These are phyloP conservation scores for Pseudocohnilembus persalinus DNA, from an alignment of 169 alveolate species.

Conservation along the genomic window DNA sequence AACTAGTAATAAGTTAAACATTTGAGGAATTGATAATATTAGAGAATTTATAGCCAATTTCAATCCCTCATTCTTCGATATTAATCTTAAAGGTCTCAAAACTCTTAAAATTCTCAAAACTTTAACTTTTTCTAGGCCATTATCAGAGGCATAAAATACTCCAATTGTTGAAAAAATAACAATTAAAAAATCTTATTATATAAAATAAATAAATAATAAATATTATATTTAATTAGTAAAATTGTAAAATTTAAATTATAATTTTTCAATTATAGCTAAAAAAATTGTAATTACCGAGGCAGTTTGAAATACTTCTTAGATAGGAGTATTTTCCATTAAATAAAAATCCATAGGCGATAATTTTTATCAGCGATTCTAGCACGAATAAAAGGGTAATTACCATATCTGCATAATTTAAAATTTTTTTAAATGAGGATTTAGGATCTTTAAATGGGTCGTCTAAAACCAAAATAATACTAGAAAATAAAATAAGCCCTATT, in stretches of 20 bases:
- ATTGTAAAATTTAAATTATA: constrained; percentile 46
- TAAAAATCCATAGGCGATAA: constrained; percentile 16
- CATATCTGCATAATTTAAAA: background rate
- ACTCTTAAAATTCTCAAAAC: constrained; percentile 72
- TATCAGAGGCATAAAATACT: background rate
- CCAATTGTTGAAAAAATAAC: background rate
- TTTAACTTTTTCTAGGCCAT: constrained; percentile 12
- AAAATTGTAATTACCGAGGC: constrained; percentile 31
- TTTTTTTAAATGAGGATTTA: background rate
- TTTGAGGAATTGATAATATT: constrained; percentile 65
- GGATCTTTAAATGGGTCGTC: constrained; percentile 40
- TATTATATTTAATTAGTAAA: constrained; percentile 13
- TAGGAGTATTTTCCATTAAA: constrained; percentile 20
- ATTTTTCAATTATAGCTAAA: constrained; percentile 34
- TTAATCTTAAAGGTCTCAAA: constrained; percentile 76
- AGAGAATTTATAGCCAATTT: constrained; percentile 73
- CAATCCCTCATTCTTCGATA: constrained; percentile 64
- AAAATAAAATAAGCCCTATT: constrained; percentile 26
- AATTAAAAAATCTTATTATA: background rate
- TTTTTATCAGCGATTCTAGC: constrained; percentile 15
- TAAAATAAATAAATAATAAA: constrained; percentile 2
- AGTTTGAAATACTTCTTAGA: background rate
- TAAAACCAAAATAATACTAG: constrained; percentile 40
- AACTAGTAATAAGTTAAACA: constrained; percentile 70
- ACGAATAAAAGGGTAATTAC: constrained; percentile 14